Evolutionary conservation across 139 green algal species (phyloP), one percentile per base, ranked within the genome.

Genomic region (Chlorella vulgaris): DNA sequence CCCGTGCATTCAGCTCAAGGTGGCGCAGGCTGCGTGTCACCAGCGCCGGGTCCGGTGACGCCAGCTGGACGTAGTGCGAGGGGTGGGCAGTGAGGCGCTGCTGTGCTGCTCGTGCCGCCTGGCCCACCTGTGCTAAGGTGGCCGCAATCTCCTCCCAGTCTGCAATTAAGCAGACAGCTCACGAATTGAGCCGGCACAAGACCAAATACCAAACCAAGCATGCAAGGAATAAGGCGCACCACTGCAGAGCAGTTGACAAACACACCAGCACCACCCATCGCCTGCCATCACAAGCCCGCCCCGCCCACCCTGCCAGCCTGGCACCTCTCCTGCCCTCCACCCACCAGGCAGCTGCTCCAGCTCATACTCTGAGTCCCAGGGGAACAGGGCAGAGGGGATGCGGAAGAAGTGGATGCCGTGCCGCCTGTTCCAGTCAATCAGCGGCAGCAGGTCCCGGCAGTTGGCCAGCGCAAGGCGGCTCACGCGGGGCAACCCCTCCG

Each of bases 401-500:
- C 86, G 83, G 76, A 94, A 95, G 58, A 95, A 84, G 29, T 87
- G 82, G 39, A 95, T 92, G 84, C 87, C 87, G 35, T 93, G 74
- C n/a, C 76, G 78, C 39, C 86, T 69, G 73, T 95, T 95, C 88
- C 81, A 93, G 6, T 86, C 50, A 1, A 94, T 71, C 19, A 92
- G 51, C 7, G 62, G 81, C 67, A 74, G 62, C 81, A 94, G 77
- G 76, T 90, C 88, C 0, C 68, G 47, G 18, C 80, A 83, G 63
- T 95, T 95, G 47, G 88, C 85, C 84, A 93, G 76, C 0, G 85
- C 85, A 68, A 94, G 87, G 26, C 62, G 13, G 68, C 82, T 87
- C 5, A 94, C 78, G 53, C 80, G 75, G 0, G 69, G 18, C 69
- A 95, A 76, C 1, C 91, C 91, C n/a, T 86, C 83, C 28, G 77